Percentiles rank a stretch among this genome's conserved stretches.
These are phyloP conservation scores for Diplocarpon rosae DNA, from an alignment of 2,329 filamentous ascomycete species.

Conservation along the genomic window DNA sequence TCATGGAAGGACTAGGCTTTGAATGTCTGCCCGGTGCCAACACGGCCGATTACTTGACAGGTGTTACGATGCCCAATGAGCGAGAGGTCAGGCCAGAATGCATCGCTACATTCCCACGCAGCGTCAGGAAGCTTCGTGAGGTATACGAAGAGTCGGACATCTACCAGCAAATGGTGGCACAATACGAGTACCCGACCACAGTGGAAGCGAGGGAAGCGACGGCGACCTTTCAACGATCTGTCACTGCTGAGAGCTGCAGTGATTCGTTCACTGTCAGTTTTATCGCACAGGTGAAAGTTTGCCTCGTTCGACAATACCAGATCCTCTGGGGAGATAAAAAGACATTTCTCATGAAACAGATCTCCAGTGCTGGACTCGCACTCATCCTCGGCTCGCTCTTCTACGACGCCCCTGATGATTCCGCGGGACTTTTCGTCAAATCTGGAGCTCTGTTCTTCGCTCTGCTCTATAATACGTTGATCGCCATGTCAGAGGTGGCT, in stretches of 20 bases:
- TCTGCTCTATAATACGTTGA: conserved; percentile 48
- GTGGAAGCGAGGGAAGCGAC: not conserved
- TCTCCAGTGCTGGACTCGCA: conserved; percentile 45
- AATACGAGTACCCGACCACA: not conserved
- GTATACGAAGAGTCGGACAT: conserved; percentile 31
- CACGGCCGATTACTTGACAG: conserved; percentile 54
- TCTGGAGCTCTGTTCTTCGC: conserved; percentile 54
- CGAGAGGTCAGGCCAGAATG: conserved; percentile 46
- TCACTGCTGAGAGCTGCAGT: conserved; percentile 43
- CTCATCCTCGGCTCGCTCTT: conserved; percentile 57
- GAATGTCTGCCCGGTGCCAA: conserved; percentile 50
- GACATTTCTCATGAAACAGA: conserved; percentile 52
- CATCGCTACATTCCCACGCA: conserved; percentile 35
- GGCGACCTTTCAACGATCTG: conserved; percentile 31
- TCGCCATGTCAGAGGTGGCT: conserved; percentile 56
- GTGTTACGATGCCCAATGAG: conserved; percentile 44
- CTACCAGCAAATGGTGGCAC: not conserved
- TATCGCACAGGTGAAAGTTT: conserved; percentile 42
- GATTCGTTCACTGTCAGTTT: conserved; percentile 46
- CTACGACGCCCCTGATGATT: conserved; percentile 48
- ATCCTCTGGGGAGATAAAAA: conserved; percentile 55
- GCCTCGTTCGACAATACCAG: conserved; percentile 50
- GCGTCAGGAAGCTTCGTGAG: conserved; percentile 33
- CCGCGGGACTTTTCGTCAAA: conserved; percentile 52
- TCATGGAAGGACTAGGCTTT: conserved; percentile 56